Evolutionary conservation across 768 basidiomycete species (phyloP).

Genomic region (Lanmaoa pseudosensibilis): DNA sequence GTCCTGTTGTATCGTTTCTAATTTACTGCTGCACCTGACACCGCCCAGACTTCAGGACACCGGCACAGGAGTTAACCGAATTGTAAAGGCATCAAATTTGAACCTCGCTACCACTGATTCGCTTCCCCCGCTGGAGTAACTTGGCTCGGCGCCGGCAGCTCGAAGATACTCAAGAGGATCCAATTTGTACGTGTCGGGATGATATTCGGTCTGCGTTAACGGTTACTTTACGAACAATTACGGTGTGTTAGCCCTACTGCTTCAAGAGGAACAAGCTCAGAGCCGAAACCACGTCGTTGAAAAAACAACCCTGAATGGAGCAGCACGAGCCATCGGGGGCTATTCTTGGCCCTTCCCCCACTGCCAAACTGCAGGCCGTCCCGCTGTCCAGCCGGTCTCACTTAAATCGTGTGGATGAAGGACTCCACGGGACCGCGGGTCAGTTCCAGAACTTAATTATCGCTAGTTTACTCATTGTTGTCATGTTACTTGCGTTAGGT

Average conservation of each 20-base stretch:
- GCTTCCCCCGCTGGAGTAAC: too few species aligned
- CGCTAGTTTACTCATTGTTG: neutral
- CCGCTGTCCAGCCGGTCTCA: constrained; percentile 19
- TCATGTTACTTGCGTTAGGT: constrained; percentile 37
- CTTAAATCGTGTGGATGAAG: constrained; percentile 20
- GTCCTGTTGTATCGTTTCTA: too few species aligned
- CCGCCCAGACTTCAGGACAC: neutral
- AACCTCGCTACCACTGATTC: too few species aligned
- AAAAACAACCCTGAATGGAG: constrained; percentile 16
- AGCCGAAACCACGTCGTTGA: neutral
- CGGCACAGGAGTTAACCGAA: too few species aligned
- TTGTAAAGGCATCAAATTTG: neutral
- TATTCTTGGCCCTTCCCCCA: neutral
- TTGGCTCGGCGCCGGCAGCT: neutral
- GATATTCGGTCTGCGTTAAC: neutral
- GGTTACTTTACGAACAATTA: neutral
- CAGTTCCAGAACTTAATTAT: neutral
- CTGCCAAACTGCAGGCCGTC: constrained; percentile 4
- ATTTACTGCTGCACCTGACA: neutral
- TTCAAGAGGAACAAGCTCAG: neutral
- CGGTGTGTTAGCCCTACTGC: neutral
- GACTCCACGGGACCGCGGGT: constrained; percentile 25
- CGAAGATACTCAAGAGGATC: neutral
- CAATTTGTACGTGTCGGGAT: neutral
- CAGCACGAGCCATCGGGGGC: neutral